Conservation (phyloP, 176 grass and related monocot species). For the Tillandsia fasciculata region DNA sequence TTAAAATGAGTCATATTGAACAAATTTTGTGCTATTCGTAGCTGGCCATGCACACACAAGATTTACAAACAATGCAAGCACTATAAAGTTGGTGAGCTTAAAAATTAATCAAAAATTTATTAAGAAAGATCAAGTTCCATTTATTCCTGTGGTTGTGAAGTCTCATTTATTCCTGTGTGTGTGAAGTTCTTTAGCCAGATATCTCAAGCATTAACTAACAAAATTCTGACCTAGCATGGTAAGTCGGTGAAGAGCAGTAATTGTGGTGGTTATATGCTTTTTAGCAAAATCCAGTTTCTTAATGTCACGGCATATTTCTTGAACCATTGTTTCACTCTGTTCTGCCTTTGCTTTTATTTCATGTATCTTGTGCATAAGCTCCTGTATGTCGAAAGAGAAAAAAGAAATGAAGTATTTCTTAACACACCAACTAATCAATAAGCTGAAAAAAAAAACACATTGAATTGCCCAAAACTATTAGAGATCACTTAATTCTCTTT, state of each 20-base stretch:
- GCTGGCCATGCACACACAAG: too few relatives aligned
- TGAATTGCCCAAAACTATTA: neutral
- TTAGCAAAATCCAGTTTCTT: constrained; percentile 96
- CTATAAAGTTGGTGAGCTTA: too few relatives aligned
- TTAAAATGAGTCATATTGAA: too few relatives aligned
- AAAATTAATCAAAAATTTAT: too few relatives aligned
- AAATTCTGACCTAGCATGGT: constrained; percentile 83
- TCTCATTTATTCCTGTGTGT: neutral
- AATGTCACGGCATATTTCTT: constrained; percentile 97
- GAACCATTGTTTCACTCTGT: constrained; percentile 98
- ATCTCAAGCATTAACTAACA: constrained; percentile 2
- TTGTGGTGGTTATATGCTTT: constrained; percentile 96
- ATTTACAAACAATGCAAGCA: too few relatives aligned
- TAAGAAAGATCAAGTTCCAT: too few relatives aligned
- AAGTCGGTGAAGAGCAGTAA: constrained; percentile 94
- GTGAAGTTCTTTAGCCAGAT: neutral
- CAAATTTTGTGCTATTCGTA: too few relatives aligned
- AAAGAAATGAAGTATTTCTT: neutral
- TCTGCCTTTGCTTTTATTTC: constrained; percentile 96
- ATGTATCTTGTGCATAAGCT: constrained; percentile 92
- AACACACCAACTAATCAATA: neutral
- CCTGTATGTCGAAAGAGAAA: constrained; percentile 31
- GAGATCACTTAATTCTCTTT: neutral
- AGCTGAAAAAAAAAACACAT: too few relatives aligned
- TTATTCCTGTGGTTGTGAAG: too few relatives aligned